A percentile compares a stretch with the other conserved stretches of the same genome.
These are phyloP conservation scores for Trichoderma sp. DNA, from an alignment of 2,329 filamentous ascomycete species.

Conservation along the genomic window DNA sequence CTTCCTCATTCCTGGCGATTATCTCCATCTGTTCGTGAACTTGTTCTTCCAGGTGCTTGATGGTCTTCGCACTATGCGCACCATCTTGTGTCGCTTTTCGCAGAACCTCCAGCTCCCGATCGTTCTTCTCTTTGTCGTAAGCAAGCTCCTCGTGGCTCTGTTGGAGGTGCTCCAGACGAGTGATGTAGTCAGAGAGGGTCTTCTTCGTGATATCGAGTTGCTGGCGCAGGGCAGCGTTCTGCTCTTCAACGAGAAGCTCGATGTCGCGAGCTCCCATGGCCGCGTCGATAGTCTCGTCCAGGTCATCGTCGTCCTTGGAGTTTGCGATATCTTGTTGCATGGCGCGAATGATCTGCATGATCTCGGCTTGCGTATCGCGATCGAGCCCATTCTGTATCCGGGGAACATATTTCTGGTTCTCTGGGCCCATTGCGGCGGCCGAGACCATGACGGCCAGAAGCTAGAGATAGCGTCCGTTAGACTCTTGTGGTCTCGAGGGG, in stretches of 20 bases:
- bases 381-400: constrained; percentile 49
- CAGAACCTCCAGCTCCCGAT: constrained; percentile 55
- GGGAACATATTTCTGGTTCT: constrained; percentile 56
- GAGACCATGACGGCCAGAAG: constrained; percentile 64
- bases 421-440: constrained; percentile 62
- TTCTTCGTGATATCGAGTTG: constrained; percentile 59
- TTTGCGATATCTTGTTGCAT: constrained; percentile 46
- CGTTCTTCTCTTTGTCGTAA: constrained; percentile 61
- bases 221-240: constrained; percentile 53
- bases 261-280: constrained; percentile 53
- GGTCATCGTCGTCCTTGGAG: constrained; percentile 44
- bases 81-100: constrained; percentile 55
- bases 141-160: constrained; percentile 67
- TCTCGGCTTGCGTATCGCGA: constrained; percentile 47
- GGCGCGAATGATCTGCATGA: constrained; percentile 49
- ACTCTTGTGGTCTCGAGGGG: background rate
- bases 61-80: constrained; percentile 54
- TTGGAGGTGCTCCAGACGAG: constrained; percentile 62
- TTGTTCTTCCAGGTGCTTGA: constrained; percentile 57
- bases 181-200: constrained; percentile 60
- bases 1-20: constrained; percentile 67
- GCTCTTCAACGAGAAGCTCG: constrained; percentile 60
- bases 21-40: constrained; percentile 69
- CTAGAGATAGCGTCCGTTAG: constrained; percentile 44
- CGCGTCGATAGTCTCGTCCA: constrained; percentile 46